Percentiles rank a stretch among this genome's conserved stretches.
Conservation (phyloP, 169 alveolate genomes). For the Plasmodium relictum region DNA sequence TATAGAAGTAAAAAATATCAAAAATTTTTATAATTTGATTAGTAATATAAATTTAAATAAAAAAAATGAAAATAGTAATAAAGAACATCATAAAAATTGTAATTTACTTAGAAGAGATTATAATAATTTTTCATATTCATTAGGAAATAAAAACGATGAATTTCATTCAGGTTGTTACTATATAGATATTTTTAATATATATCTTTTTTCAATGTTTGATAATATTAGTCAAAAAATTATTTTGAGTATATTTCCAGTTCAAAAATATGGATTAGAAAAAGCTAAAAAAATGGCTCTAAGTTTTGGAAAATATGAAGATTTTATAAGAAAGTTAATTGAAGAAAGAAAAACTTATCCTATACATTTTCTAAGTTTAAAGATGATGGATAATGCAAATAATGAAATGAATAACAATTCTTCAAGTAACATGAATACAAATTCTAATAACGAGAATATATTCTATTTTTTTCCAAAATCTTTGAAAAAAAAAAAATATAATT, state of each 20-base stretch:
- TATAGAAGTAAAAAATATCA: background rate
- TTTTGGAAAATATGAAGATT: constrained; percentile 53
- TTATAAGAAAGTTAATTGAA: constrained; percentile 19
- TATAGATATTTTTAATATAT: constrained; percentile 32
- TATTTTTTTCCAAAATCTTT: too few species aligned
- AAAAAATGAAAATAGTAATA: too few species aligned
- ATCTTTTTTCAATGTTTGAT: constrained; percentile 47
- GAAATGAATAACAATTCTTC: background rate
- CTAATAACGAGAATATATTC: too few species aligned
- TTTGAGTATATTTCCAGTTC: constrained; percentile 28
- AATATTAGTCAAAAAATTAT: constrained; percentile 19
- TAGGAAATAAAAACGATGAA: too few species aligned
- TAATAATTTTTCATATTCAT: too few species aligned
- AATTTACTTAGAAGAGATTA: too few species aligned
- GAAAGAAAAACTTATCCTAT: constrained; percentile 1
- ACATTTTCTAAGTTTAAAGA: background rate
- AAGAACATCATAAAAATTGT: too few species aligned
- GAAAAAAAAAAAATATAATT: too few species aligned
- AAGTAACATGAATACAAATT: too few species aligned
- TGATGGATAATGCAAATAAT: background rate
- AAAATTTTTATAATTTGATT: background rate
- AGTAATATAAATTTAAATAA: background rate
- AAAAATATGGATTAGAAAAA: constrained; percentile 34
- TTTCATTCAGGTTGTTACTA: constrained; percentile 33
- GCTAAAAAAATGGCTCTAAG: constrained; percentile 10